Conservation (phyloP, 139 green algal species). For the Chlorella ohadii region DNA sequence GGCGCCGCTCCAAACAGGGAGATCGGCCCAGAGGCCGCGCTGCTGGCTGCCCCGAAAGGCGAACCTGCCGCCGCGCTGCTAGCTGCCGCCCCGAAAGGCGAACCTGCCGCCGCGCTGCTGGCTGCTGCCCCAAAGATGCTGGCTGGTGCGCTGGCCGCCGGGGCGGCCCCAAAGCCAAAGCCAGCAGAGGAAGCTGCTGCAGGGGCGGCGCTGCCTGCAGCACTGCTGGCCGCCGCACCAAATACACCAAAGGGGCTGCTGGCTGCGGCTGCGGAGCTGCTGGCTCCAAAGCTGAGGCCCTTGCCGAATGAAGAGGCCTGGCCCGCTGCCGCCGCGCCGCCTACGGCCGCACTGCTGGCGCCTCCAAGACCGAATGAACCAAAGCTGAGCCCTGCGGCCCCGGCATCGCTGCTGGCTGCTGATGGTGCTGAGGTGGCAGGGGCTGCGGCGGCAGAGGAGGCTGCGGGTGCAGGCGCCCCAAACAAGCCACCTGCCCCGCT, state of each 20-base stretch:
- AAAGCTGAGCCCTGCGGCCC: constrained; percentile 14
- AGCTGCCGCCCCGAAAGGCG: constrained; percentile 19
- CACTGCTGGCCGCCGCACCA: background rate
- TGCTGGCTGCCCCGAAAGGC: constrained; percentile 4
- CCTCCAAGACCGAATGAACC: constrained; percentile 31
- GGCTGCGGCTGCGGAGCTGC: background rate
- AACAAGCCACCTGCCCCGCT: constrained; percentile 1
- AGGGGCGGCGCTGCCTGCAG: background rate
- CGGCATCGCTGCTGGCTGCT: background rate
- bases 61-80: background rate
- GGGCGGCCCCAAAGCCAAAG: background rate
- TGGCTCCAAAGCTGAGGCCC: constrained; percentile 15
- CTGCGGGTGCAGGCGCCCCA: background rate
- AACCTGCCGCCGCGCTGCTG: background rate
- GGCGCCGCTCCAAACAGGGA: background rate
- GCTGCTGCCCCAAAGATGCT: constrained; percentile 9
- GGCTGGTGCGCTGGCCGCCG: background rate
- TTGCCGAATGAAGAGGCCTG: constrained; percentile 16
- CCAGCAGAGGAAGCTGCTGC: background rate
- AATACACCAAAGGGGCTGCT: constrained; percentile 8
- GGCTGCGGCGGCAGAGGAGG: background rate
- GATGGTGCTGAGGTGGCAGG: background rate
- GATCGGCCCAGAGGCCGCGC: background rate
- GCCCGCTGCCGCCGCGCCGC: background rate
- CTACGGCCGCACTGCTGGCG: background rate